phyloP scores from a whole-genome alignment of 2,329 filamentous ascomycete species.

The Microascus cirrosus region DNA sequence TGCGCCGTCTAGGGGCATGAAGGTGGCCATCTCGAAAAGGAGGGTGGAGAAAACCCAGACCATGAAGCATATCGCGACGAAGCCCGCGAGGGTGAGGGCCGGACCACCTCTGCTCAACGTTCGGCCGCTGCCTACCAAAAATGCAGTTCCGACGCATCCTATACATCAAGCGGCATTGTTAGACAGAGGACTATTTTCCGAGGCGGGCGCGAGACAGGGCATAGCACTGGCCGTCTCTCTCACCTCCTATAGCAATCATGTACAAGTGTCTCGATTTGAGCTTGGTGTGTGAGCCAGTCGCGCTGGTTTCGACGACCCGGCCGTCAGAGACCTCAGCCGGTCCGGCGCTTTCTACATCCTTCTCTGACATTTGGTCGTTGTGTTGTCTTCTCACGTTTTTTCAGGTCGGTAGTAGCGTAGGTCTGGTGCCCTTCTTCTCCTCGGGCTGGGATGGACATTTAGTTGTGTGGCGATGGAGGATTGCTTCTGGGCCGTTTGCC shows the following conservation, averaged over 20 bases:
- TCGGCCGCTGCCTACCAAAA: conserved; percentile 9
- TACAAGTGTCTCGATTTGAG: neutral
- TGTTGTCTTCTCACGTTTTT: neutral
- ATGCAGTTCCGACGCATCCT: conserved; percentile 8
- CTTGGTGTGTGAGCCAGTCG: neutral
- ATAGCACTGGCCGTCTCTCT: neutral
- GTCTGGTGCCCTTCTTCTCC: neutral
- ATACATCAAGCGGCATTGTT: neutral
- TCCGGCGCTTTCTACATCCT: neutral
- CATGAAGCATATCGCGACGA: conserved; percentile 37
- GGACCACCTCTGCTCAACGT: conserved; percentile 15
- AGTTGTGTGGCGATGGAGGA: neutral
- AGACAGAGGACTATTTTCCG: neutral
- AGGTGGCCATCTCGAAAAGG: conserved; percentile 19
- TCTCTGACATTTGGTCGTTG: neutral
- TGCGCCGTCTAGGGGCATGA: conserved; percentile 8
- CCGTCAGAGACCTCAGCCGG: neutral
- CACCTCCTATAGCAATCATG: neutral
- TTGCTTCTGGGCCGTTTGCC: neutral
- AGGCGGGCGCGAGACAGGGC: neutral
- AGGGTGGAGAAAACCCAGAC: conserved; percentile 42
- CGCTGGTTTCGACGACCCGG: neutral
- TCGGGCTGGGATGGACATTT: neutral
- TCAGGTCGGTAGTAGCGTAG: neutral
- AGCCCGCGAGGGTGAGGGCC: conserved; percentile 31